Base-by-base conservation (phyloP, 805 yeast species). In the Phaffomyces opuntiae region DNA sequence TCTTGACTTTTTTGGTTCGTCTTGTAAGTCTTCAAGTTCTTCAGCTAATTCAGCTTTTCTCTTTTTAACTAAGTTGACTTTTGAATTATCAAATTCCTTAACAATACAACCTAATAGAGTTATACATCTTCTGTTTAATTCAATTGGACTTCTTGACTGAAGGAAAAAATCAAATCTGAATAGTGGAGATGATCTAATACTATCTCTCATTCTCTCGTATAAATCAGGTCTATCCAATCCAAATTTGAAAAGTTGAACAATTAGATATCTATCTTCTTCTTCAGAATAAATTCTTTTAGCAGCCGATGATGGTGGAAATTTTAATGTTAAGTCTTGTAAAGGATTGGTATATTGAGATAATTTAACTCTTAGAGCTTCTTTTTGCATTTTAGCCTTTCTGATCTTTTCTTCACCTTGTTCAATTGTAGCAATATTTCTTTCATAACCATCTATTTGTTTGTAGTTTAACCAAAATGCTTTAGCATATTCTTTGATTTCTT, bases 401-500 rank as follows among this genome's bases (percentile, higher is more conserved):
- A 86, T 75, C 62, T 77, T 84, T 49, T 89, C 96, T 61, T 93
- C 98, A 14, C 98, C 99, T 4, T 77, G 73, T 58, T 89, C 96
- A 49, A 93, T 87, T 56, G 82, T 91, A 17, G 75, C 70, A 44
- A 90, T 66, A 63, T 83, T 87, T 51, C 87, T 77, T 53, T 93
- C 99, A 64, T 82, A 83, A 11, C 96, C 96, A 32, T 91, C 98
- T 50, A 93, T 83, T 53, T 82, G 86, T 42, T 77, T 72, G 57
- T 80, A 83, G 43, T 83, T 75, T 25, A 73, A 57, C 99, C 98
- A 93, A 63, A 93, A 93, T 9, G 75, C 83, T 43, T 73, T 72
- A 12, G 90, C 81, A 61, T 91, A 93, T 34, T 77, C 82, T 48
- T 79, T 65, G 12, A 91, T 86, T 50, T 93, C 96, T 11, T 86